Evolutionary conservation across 768 basidiomycete species (phyloP), one percentile per base, ranked within the genome.

Genomic region (Collybia sp.): DNA sequence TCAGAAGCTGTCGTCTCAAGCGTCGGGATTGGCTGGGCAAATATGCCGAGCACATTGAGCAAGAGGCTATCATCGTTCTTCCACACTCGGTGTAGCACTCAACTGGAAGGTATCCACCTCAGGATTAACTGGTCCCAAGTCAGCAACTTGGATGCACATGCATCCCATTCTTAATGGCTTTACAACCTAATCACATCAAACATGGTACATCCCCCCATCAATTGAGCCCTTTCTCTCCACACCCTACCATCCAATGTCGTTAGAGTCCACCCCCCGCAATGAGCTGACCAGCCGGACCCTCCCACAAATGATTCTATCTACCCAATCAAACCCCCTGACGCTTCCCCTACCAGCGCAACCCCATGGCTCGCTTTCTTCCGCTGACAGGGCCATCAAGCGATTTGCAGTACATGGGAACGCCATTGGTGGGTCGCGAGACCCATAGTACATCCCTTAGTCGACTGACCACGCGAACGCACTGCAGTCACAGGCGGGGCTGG

Each of bases 401-500:
- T 75, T 73, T 43, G 44, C 62, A 6, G 49, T 74, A 19, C 50
- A 43, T 44, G 72, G 73, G 2, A 74, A 71, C 37, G 70, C 67
- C 2, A 67, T 74, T 31, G 63, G 71, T 71, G 47, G 38, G 65
- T 45, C 32, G 33, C 34, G 18, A 25, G 17, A 19, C 20, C 20
- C 33, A 17, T n/a, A n/a, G n/a, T n/a, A 39, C 9, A 31, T 16
- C 6, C 15, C 37, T 19, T 20, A 16, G n/a, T 2, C 44, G 33
- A 10, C 6, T 25, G 17, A 19, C 18, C 15, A 36, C 3, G 9
- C 10, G 30, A 16, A 11, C 12, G 1, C 17, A 16, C n/a, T 25
- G 32, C 36, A 75, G 72, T 73, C 15, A 75, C 71, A 2, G 71
- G 70, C 5, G 73, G 75, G 17, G 67, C 70, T 20, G 71, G 72